Percentiles rank a stretch among this genome's conserved stretches.
Evolutionary conservation across 2,329 filamentous ascomycete species (phyloP).

Genomic region (Ascochyta lentis): DNA sequence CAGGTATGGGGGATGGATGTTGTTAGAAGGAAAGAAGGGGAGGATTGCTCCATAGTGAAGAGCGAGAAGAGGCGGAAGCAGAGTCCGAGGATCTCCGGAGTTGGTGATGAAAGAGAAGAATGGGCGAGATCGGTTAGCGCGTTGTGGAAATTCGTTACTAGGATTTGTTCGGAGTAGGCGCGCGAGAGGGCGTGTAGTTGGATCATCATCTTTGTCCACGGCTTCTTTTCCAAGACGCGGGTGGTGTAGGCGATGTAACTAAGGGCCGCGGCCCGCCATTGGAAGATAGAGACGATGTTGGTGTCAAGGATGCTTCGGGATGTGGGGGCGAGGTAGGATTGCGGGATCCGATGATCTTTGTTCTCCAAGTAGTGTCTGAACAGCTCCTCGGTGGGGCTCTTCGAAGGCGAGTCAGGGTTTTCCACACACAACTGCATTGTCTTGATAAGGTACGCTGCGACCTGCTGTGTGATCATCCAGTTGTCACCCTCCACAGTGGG

Average conservation of each 20-base stretch:
- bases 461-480: constrained; percentile 65
- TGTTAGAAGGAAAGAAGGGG: constrained; percentile 55
- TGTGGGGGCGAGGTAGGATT: constrained; percentile 26
- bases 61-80: constrained; percentile 59
- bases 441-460: constrained; percentile 59
- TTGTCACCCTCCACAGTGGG: constrained; percentile 64
- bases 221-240: constrained; percentile 54
- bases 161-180: constrained; percentile 58
- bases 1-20: constrained; percentile 51
- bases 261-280: constrained; percentile 54
- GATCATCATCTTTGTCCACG: constrained; percentile 57
- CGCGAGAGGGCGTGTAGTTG: constrained; percentile 51
- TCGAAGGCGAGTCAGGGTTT: constrained; percentile 38
- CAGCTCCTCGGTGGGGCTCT: constrained; percentile 51
- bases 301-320: constrained; percentile 46
- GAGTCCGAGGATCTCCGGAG: constrained; percentile 46
- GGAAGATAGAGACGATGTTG: constrained; percentile 54
- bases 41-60: constrained; percentile 55
- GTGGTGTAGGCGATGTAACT: constrained; percentile 53
- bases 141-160: constrained; percentile 56
- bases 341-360: constrained; percentile 34
- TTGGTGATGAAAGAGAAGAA: constrained; percentile 33
- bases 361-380: constrained; percentile 51
- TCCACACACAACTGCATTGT: constrained; percentile 55
- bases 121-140: constrained; percentile 37